Evolutionary conservation across 2,329 filamentous ascomycete species (phyloP).

Genomic region (Penicillium brevicompactum): DNA sequence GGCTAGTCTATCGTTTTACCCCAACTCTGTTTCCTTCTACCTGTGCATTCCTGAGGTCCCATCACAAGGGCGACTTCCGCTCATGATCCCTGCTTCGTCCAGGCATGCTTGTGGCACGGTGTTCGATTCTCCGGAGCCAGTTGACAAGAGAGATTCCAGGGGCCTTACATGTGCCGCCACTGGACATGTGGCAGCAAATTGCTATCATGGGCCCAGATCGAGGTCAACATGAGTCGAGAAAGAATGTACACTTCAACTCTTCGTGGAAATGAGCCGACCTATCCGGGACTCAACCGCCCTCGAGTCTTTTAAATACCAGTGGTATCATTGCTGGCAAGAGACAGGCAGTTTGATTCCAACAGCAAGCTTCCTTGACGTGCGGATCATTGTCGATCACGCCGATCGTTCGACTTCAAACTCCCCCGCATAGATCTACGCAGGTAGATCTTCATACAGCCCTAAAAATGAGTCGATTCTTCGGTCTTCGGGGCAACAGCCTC

Average conservation of each 20-base stretch:
- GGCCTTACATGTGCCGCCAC: background rate
- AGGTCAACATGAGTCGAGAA: background rate
- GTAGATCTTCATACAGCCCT: slow-evolving; percentile 9
- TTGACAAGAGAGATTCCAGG: background rate
- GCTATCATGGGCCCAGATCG: background rate
- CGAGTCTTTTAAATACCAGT: background rate
- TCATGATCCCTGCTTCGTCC: background rate
- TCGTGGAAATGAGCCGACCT: background rate
- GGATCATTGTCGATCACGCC: slow-evolving; percentile 6
- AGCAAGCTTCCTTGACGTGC: background rate
- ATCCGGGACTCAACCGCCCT: background rate
- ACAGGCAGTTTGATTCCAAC: background rate
- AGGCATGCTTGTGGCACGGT: background rate
- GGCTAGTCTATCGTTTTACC: background rate
- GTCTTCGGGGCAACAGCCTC: slow-evolving; percentile 25
- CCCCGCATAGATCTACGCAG: background rate
- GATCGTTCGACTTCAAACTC: background rate
- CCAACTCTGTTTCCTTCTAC: background rate
- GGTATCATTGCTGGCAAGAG: background rate
- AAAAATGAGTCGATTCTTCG: slow-evolving; percentile 21
- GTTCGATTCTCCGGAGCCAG: background rate
- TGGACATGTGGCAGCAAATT: background rate
- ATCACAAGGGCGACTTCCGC: background rate
- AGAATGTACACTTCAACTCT: background rate
- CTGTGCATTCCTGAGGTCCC: slow-evolving; percentile 2